A percentile compares a stretch with the other conserved stretches of the same genome.
These are phyloP conservation scores for Penicillium canariense DNA, from an alignment of 495 filamentous ascomycete genomes.

Conservation along the genomic window DNA sequence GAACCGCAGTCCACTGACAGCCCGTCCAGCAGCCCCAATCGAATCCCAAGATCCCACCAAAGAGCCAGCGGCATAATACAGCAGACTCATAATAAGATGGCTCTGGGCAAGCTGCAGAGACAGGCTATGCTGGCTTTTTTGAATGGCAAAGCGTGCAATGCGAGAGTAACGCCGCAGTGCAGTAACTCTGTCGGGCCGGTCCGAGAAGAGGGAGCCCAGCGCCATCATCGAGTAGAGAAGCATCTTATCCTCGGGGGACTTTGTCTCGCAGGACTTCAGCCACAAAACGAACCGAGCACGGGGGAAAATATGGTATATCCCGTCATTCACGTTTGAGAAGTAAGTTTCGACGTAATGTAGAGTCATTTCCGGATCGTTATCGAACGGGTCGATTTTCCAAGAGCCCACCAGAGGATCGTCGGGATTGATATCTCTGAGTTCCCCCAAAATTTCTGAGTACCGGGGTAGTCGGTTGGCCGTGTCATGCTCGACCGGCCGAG, in stretches of 20 bases:
- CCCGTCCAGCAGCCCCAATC: conserved; percentile 55
- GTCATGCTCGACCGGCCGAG: conserved; percentile 11
- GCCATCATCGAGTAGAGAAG: conserved; percentile 65
- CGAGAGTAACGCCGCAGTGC: conserved; percentile 51
- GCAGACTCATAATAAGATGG: conserved; percentile 60
- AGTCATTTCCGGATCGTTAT: conserved; percentile 46
- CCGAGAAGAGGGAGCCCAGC: conserved; percentile 56
- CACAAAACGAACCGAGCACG: conserved; percentile 50
- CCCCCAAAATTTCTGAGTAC: conserved; percentile 36
- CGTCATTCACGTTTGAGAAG: conserved; percentile 52
- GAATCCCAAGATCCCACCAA: conserved; percentile 58
- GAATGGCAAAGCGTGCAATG: conserved; percentile 58
- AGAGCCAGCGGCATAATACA: conserved; percentile 59
- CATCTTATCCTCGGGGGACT: conserved; percentile 66
- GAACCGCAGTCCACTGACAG: conserved; percentile 54
- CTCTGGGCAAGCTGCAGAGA: conserved; percentile 62
- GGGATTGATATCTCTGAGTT: conserved; percentile 30
- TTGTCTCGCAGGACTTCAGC: conserved; percentile 49
- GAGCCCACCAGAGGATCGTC: conserved; percentile 51
- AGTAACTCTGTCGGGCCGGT: conserved; percentile 45
- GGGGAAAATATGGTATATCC: conserved; percentile 58
- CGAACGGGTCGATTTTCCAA: conserved; percentile 66
- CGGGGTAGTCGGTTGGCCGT: conserved; percentile 21
- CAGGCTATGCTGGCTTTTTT: conserved; percentile 46
- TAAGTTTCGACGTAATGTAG: conserved; percentile 54